phyloP scores from a whole-genome alignment of 345 rosid species.

The Euphorbia tirucalli region DNA sequence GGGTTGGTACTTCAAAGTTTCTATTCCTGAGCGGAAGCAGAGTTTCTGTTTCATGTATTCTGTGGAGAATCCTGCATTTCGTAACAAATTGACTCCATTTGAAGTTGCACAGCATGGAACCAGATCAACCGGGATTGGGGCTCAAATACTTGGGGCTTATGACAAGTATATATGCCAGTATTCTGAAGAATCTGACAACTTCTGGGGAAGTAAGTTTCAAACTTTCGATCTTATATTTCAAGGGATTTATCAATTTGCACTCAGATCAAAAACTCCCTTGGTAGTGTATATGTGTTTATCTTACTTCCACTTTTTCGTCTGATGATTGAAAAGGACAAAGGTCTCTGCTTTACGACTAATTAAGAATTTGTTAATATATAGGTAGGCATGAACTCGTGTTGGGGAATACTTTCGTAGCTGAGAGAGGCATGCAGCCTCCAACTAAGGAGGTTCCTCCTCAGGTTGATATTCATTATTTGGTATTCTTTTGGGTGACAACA shows the following conservation, averaged over 20 bases:
- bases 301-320: neutral
- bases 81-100: slow-evolving; percentile 42
- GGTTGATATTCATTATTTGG: slow-evolving; percentile 38
- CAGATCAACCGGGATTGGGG: slow-evolving; percentile 80
- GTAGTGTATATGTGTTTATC: neutral
- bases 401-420: slow-evolving; percentile 74
- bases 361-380: slow-evolving; percentile 33
- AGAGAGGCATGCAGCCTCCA: slow-evolving; percentile 56
- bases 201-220: slow-evolving; percentile 83
- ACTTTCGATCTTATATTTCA: neutral
- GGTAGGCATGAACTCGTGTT: slow-evolving; percentile 80
- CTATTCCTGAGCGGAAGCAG: slow-evolving; percentile 78
- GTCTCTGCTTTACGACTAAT: slow-evolving; percentile 8
- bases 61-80: slow-evolving; percentile 79
- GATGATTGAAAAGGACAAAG: neutral
- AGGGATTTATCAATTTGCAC: neutral
- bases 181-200: slow-evolving; percentile 61
- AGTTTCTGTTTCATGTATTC: slow-evolving; percentile 97
- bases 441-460: slow-evolving; percentile 75
- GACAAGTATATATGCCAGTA: slow-evolving; percentile 81
- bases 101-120: slow-evolving; percentile 64
- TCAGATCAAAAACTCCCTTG: neutral
- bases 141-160: slow-evolving; percentile 88
- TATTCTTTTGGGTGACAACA: slow-evolving; percentile 2
- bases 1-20: slow-evolving; percentile 94